Evolutionary conservation across 208 protist genomes (phyloP).

Genomic region (Crithidia acanthocephali): DNA sequence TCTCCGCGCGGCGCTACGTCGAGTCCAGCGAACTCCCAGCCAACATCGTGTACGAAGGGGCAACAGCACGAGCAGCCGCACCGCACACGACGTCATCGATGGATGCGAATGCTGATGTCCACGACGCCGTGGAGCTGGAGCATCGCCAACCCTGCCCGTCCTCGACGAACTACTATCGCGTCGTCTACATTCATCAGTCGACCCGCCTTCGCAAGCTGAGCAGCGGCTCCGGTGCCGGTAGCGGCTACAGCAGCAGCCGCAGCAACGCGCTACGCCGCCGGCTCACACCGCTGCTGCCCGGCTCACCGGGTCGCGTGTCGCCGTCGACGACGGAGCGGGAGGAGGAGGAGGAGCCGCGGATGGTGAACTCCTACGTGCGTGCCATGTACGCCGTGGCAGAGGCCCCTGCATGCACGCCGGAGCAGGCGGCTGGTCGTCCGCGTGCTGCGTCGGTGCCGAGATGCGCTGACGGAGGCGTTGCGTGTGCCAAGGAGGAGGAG

Average conservation of each 20-base stretch:
- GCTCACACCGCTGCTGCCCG: background rate
- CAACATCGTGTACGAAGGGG: background rate
- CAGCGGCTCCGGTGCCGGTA: background rate
- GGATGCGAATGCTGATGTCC: no score
- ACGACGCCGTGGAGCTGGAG: background rate
- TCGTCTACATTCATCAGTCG: slow-evolving; percentile 30
- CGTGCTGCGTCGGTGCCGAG: background rate
- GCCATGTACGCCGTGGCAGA: slow-evolving; percentile 22
- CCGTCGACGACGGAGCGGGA: background rate
- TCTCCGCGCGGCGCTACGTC: background rate
- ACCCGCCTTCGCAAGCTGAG: background rate
- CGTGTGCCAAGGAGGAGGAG: no score
- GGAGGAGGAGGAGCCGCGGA: slow-evolving; percentile 12
- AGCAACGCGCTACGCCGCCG: background rate
- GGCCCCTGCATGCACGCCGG: no score
- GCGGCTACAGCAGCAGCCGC: slow-evolving; percentile 2
- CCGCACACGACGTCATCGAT: no score
- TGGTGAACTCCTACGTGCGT: slow-evolving; percentile 23
- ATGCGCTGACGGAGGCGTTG: no score
- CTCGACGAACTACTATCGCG: slow-evolving; percentile 16
- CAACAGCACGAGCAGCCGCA: background rate
- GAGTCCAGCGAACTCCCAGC: background rate
- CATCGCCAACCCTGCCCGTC: background rate
- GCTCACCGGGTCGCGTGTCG: background rate
- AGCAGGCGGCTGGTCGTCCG: no score